phyloP scores from a whole-genome alignment of 176 grass and related monocot species.

The Avena insularis region DNA sequence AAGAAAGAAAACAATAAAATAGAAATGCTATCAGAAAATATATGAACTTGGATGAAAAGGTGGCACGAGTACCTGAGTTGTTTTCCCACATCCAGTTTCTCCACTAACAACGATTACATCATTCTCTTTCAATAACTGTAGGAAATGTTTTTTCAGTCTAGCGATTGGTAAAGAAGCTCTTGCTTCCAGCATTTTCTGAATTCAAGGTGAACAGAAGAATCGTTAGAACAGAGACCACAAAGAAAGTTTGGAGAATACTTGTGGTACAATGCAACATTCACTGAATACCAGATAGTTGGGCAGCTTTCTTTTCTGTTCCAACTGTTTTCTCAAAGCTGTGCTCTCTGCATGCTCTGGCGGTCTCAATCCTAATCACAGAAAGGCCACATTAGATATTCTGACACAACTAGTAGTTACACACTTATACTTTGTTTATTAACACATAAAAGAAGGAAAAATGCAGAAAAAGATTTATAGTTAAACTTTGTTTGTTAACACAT shows the following conservation, averaged over 20 bases:
- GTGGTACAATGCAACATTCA: conserved; percentile 23
- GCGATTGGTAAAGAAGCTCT: conserved; percentile 90
- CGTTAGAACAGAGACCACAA: conserved; percentile 20
- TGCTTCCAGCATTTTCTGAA: conserved; percentile 92
- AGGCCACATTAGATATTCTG: conserved; percentile 31
- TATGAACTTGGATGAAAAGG: conserved; percentile 32
- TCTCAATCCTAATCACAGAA: conserved; percentile 47
- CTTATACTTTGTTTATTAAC: conserved; percentile 18
- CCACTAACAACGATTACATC: conserved; percentile 94
- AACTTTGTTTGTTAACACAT: conserved; percentile 23
- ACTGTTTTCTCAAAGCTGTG: conserved; percentile 67
- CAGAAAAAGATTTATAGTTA: neutral
- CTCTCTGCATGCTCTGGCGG: conserved; percentile 58
- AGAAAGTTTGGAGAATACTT: neutral
- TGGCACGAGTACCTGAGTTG: conserved; percentile 76
- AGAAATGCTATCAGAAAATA: conserved; percentile 13
- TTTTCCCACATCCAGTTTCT: conserved; percentile 99
- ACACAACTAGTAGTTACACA: conserved; percentile 5
- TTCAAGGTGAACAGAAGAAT: conserved; percentile 46
- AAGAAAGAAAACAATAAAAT: conserved; percentile 25
- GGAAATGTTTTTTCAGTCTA: conserved; percentile 70
- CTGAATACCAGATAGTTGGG: conserved; percentile 71
- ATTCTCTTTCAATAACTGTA: conserved; percentile 77
- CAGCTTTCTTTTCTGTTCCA: conserved; percentile 73
- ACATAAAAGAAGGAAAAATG: conserved; percentile 34